These are phyloP conservation scores for Chaetothyriales sp. DNA, from an alignment of 2,329 filamentous ascomycete genomes.

Conservation along the genomic window DNA sequence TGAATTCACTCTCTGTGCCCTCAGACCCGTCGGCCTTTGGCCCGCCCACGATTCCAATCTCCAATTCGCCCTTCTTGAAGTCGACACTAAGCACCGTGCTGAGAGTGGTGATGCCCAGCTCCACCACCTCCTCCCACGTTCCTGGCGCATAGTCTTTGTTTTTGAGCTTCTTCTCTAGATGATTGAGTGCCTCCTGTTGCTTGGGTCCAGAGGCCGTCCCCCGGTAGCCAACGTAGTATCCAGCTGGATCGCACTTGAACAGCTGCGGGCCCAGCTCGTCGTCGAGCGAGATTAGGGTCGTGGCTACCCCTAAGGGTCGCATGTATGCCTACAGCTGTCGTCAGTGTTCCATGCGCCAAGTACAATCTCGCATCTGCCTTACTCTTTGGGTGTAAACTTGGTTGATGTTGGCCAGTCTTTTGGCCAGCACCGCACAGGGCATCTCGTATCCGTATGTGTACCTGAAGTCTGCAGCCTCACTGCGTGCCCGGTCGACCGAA, in stretches of 20 bases:
- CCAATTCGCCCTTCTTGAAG: constrained; percentile 98
- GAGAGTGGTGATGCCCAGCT: constrained; percentile 86
- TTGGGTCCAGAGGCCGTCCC: constrained; percentile 93
- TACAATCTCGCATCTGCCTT: constrained; percentile 21
- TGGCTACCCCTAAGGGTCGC: constrained; percentile 90
- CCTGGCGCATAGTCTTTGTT: constrained; percentile 93
- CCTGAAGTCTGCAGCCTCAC: constrained; percentile 91
- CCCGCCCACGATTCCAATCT: constrained; percentile 92
- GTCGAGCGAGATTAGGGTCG: constrained; percentile 86
- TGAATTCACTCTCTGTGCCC: constrained; percentile 64
- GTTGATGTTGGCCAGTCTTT: constrained; percentile 95
- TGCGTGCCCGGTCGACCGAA: constrained; percentile 79
- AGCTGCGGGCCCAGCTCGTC: constrained; percentile 83
- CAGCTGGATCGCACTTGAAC: constrained; percentile 96
- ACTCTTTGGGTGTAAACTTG: constrained; percentile 98
- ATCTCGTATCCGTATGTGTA: constrained; percentile 99
- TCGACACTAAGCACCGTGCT: constrained; percentile 96
- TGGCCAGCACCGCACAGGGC: constrained; percentile 92
- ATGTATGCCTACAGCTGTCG: constrained; percentile 60
- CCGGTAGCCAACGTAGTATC: constrained; percentile 98
- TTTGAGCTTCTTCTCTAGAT: constrained; percentile 98
- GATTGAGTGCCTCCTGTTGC: constrained; percentile 96
- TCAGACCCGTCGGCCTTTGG: constrained; percentile 69
- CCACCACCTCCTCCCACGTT: constrained; percentile 92
- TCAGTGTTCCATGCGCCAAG: neutral